phyloP scores from a whole-genome alignment of 108 stramenopile genomes.

The Cyclotella baltica region DNA sequence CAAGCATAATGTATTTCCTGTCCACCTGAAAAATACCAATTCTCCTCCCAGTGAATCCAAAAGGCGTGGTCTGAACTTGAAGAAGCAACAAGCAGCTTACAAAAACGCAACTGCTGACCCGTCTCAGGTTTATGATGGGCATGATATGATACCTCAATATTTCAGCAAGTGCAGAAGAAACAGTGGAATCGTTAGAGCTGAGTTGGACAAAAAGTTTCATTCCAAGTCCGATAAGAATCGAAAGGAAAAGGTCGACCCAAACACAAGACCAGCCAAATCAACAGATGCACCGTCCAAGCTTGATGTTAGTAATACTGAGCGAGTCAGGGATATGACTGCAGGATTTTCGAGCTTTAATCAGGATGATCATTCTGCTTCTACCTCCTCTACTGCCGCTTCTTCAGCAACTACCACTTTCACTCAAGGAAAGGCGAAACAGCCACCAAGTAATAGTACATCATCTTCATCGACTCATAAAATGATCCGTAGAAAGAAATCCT shows the following conservation, averaged over 20 bases:
- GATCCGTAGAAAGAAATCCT: constrained; percentile 3
- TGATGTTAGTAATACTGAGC: not conserved
- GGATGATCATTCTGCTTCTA: not conserved
- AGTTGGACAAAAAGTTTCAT: not conserved
- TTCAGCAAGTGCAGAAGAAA: not conserved
- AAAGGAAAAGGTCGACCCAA: not conserved
- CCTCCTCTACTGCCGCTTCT: not conserved
- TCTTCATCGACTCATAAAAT: not conserved
- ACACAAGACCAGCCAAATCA: not conserved
- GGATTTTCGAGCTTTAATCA: not conserved
- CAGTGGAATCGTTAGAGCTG: not conserved
- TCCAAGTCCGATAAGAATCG: not conserved
- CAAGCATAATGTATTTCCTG: not conserved
- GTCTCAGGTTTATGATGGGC: constrained; percentile 4
- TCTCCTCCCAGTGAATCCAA: not conserved
- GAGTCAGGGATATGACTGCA: not conserved
- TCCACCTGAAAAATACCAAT: not conserved
- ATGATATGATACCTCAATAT: not conserved
- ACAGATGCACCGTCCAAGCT: not conserved
- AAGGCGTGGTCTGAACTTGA: constrained; percentile 3
- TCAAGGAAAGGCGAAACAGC: not conserved
- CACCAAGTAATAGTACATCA: not conserved
- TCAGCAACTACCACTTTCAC: not conserved
- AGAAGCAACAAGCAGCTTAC: not conserved
- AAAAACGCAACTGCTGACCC: not conserved